Evolutionary conservation across 805 yeast species (phyloP), one percentile per base, ranked within the genome.

Genomic region (Wickerhamiella nectarea): DNA sequence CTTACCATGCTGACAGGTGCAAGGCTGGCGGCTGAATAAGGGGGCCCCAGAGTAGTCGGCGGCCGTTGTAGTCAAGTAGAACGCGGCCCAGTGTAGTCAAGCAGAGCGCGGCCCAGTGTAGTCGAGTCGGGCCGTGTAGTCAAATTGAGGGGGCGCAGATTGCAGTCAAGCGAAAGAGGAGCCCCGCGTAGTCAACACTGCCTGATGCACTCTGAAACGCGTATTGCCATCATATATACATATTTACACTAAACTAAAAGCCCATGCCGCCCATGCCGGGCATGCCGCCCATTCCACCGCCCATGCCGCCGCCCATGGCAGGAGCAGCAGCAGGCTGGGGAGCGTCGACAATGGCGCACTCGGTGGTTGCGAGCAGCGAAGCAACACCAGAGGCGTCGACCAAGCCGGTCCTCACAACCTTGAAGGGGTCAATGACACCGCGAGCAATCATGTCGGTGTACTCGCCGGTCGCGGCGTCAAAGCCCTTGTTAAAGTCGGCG

Each of bases 321-420:
- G 35, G 34, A 12, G 41, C 35, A 44, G 75, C 67, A 45, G 72
- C 67, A 58, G 89, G 91, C 53, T 67, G 68, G 56, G 96, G 94
- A 52, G 93, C 95, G 56, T 82, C 95, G 48, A 86, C 95, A 59
- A 91, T 84, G 51, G 96, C 96, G 65, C 95, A 93, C 70, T 91
- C 98, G 51, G 98, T 89, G 47, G 97, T 89, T 52, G 97, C 96
- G 64, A 91, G 74, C 63, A 91, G 72, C 24, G 95, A 85, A 38
- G 98, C 97, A 50, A 91, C 96, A 70, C 97, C 95, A 41, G 94
- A 75, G 49, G 98, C 97, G 59, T 91, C 97, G 46, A 84, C 84
- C 59, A 91, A 72, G 50, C 97, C 96, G 57, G 84, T 78, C 72
- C 91, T 84, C 48, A 91, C 95, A 54, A 89, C 97, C 75, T 86